Evolutionary conservation across 257 asterid genomes (phyloP).

Genomic region (Solanum boliviense): DNA sequence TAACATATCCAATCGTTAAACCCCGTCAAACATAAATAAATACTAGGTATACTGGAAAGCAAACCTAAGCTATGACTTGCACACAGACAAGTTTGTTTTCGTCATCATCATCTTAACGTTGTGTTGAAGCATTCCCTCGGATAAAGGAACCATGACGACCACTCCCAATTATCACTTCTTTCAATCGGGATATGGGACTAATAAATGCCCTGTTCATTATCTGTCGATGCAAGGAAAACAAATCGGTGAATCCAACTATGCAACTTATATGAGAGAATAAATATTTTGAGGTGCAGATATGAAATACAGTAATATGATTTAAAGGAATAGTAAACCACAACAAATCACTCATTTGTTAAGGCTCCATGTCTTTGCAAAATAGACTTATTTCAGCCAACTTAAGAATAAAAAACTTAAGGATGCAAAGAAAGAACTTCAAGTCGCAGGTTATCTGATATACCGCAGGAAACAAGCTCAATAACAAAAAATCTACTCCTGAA

Average conservation of each 20-base stretch:
- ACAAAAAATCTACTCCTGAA: background rate
- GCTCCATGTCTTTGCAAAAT: background rate
- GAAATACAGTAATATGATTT: too few relatives aligned
- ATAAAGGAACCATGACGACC: conserved; percentile 16
- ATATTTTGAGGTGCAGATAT: background rate
- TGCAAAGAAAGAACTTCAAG: background rate
- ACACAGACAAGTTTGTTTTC: background rate
- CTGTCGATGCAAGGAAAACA: conserved; percentile 9
- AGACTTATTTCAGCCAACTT: background rate
- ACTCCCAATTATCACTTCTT: conserved; percentile 15
- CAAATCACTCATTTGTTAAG: too few relatives aligned
- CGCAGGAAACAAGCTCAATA: background rate
- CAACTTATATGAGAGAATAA: background rate
- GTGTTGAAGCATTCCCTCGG: conserved; percentile 10
- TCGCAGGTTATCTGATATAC: background rate
- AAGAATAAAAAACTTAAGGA: background rate
- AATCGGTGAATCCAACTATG: background rate
- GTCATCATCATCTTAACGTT: conserved; percentile 11
- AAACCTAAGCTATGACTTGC: background rate
- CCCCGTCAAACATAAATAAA: background rate
- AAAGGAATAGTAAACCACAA: background rate
- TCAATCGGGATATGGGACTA: conserved; percentile 27
- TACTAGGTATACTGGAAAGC: background rate
- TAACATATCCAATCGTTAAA: background rate
- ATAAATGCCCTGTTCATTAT: conserved; percentile 16